These are phyloP conservation scores for Candida silvicultrix DNA, from an alignment of 805 yeast genomes.

Conservation along the genomic window DNA sequence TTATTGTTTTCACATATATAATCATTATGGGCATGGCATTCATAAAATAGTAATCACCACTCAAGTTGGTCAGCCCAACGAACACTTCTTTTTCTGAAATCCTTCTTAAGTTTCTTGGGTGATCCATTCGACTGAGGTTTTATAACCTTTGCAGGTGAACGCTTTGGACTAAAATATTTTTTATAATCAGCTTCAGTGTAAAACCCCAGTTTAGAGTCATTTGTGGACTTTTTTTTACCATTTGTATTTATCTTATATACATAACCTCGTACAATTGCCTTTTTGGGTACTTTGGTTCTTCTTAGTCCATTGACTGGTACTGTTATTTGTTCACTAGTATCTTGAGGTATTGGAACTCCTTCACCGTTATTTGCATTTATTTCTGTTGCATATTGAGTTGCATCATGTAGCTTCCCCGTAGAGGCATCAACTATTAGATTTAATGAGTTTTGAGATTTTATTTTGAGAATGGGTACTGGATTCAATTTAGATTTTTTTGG, in stretches of 20 bases:
- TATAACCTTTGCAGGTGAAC: not conserved
- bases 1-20: no score
- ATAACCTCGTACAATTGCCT: constrained; percentile 14
- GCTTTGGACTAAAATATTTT: not conserved
- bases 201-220: not conserved
- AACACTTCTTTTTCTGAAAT: not conserved
- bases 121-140: not conserved
- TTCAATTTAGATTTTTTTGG: constrained; percentile 10
- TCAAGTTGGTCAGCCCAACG: constrained; percentile 3
- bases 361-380: constrained; percentile 55
- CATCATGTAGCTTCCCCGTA: constrained; percentile 54
- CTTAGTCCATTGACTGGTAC: constrained; percentile 33
- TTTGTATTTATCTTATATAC: not conserved
- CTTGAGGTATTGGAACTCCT: constrained; percentile 58
- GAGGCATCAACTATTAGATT: constrained; percentile 56
- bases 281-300: constrained; percentile 8
- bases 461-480: constrained; percentile 7
- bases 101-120: not conserved
- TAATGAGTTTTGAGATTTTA: constrained; percentile 8
- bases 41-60: no score
- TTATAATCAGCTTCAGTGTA: not conserved
- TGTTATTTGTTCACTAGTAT: constrained; percentile 49
- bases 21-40: no score
- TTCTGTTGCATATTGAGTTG: constrained; percentile 66
- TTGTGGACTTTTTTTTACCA: not conserved